Base-by-base conservation (phyloP, 106 monocot species). In the Gastrodia elata region DNA sequence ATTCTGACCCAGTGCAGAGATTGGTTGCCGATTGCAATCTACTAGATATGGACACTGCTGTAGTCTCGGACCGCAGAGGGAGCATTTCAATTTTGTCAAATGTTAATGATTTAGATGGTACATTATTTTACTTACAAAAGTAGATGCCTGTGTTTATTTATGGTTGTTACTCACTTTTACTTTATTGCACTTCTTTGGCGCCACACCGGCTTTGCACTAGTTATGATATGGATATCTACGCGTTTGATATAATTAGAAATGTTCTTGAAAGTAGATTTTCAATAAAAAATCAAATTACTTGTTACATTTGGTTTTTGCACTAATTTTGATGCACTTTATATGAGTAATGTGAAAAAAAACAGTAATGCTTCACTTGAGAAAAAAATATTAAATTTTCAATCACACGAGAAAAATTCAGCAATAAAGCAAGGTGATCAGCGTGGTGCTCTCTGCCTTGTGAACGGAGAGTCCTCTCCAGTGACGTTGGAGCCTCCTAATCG, bases 21-120 rank as follows among this genome's bases (percentile, higher is more conserved):
- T 75, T 98, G 49, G 87, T 93, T 73, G 88, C 83, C 77, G 98
- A 93, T 72, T 88, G 91, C 79, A 72, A 83, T 77, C 98, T 98
- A 76, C 72, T 91, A 80, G 78, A 91, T 77, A 56, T 73, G 61
- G 70, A 91, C 43, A 93, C 88, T 79, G 88, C 82, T 74, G 78
- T 89, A 22, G 93, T 88, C 28, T 93, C 93, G 73, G 93, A 93
- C 64, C 88, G 86, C 42, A 81, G 75, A 64, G 98, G 98, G 59
- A 91, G 64, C 65, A 87, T 98, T 26, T 84, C 88, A 38, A 73
- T 98, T 64, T 72, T 98, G 30, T 91, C 93, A 75, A 91, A 84
- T 22, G 25, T 75, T 40, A 76, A 80, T 73, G 73, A 84, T 72
- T 80, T 87, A 38, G 83, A 98, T 85, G 98, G 98, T 98, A 73